Evolutionary conservation across 2,329 filamentous ascomycete species (phyloP), one percentile per base, ranked within the genome.

Genomic region (Colletotrichum acutatum): DNA sequence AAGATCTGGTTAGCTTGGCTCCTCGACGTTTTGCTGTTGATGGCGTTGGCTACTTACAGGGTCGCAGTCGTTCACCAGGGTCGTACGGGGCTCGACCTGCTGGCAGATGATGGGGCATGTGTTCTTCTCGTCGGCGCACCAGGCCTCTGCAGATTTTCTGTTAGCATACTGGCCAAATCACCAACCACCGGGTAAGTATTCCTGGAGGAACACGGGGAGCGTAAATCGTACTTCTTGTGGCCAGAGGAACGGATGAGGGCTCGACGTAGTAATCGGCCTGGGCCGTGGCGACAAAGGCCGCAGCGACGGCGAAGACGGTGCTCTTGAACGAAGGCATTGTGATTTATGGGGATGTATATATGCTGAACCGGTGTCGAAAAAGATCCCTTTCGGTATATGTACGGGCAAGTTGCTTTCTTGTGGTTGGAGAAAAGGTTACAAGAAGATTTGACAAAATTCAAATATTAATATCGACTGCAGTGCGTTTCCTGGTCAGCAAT

Each of bases 31-130:
- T 7, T 12, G 22, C 28, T 5, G 58, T 2, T 22, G 26, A 9
- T 53, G 4, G 28, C 37, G 11, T 49, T 30, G 34, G 42, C 9
- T 69, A 82, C 86, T 70, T 88, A 93, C 90, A 62, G 92, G 78
- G 79, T 95, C 88, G 80, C 93, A 96, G 8, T 86, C 86, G 84
- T 96, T 95, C 75, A 85, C 82, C 57, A 85, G 74, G 34, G 88
- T 90, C 57, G 84, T 86, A 80, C 88, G 79, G 76, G 85, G 81
- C 78, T 87, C 81, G 16, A 79, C 80, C 76, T 95, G 91, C 63
- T 90, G 83, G 87, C 93, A 95, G 82, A 95, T 93, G 76, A 91
- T 82, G 14, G 92, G 93, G 83, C 93, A 95, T 66, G 89, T 87
- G 77, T 86, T 85, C 76, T 79, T 84, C 83, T 95, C 90, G 76